A percentile compares a stretch with the other conserved stretches of the same genome.
These are phyloP conservation scores for Solanum appendiculatum DNA, from an alignment of 257 asterid species.

Conservation along the genomic window DNA sequence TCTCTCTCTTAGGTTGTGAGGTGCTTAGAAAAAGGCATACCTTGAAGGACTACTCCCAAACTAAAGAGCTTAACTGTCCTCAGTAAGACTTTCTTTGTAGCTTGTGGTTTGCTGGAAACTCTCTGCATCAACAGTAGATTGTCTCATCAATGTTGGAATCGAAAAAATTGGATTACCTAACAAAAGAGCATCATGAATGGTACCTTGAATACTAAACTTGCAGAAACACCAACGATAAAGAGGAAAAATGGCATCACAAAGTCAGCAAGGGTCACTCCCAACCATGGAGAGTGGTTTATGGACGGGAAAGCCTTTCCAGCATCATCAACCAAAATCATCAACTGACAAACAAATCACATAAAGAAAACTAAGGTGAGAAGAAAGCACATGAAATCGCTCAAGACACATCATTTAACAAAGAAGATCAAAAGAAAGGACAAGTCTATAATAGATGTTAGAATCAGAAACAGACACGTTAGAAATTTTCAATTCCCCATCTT, in stretches of 20 bases:
- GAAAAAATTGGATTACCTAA: neutral
- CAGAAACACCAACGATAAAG: constrained; percentile 76
- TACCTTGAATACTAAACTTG: constrained; percentile 81
- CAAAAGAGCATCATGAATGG: neutral
- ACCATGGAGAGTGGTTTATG: constrained; percentile 91
- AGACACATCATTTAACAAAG: neutral
- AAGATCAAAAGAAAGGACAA: neutral
- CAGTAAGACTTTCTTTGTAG: constrained; percentile 58
- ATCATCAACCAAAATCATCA: constrained; percentile 93
- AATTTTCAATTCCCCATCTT: neutral
- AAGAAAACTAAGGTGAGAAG: neutral
- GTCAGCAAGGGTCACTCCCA: constrained; percentile 87
- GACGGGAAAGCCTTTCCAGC: constrained; percentile 86
- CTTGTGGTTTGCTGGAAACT: constrained; percentile 44
- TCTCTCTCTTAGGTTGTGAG: neutral
- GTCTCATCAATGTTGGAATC: neutral
- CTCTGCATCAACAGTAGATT: constrained; percentile 33
- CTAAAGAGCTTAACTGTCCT: constrained; percentile 64
- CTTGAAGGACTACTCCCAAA: constrained; percentile 82
- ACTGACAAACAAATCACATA: constrained; percentile 21
- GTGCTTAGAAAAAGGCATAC: constrained; percentile 15
- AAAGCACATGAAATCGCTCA: neutral
- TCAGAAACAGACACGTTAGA: neutral
- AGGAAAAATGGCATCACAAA: constrained; percentile 96
- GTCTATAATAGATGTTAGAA: neutral